phyloP scores from a whole-genome alignment of 352 stramenopile genomes.

The Globisporangium nodosum region DNA sequence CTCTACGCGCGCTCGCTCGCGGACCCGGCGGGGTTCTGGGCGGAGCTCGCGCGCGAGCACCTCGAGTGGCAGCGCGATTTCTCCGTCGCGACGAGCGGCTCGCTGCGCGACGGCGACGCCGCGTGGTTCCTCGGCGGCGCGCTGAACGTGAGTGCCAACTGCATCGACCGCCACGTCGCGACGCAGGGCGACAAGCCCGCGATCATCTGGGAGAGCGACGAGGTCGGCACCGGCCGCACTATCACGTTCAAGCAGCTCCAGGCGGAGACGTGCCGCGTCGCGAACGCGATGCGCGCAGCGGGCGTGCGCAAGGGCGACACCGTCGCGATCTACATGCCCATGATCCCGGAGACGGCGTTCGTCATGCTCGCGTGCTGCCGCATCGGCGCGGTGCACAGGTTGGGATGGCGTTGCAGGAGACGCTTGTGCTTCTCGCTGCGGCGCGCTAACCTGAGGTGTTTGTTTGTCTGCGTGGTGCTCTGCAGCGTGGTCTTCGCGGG shows the following conservation, averaged over 20 bases:
- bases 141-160: conserved; percentile 94
- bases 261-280: conserved; percentile 86
- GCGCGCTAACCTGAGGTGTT: background rate
- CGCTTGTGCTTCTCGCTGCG: background rate
- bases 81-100: conserved; percentile 76
- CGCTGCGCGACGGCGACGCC: conserved; percentile 89
- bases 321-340: conserved; percentile 97
- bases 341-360: conserved; percentile 97
- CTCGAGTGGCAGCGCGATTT: conserved; percentile 94
- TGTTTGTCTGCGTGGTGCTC: background rate
- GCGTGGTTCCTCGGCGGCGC: conserved; percentile 95
- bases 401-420: background rate
- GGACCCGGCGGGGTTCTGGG: conserved; percentile 92
- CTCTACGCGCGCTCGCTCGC: conserved; percentile 87
- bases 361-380: conserved; percentile 97
- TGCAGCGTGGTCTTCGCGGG: conserved; percentile 95
- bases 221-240: conserved; percentile 84
- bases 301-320: conserved; percentile 82
- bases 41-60: conserved; percentile 77
- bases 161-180: conserved; percentile 93
- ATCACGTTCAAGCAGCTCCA: conserved; percentile 93
- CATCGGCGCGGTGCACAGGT: conserved; percentile 93
- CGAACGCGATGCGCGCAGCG: conserved; percentile 83
- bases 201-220: conserved; percentile 97
- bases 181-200: conserved; percentile 84